Percentiles rank a stretch among this genome's conserved stretches.
Conservation (phyloP, 2,329 filamentous ascomycete genomes). For the Penicillium glabrum region DNA sequence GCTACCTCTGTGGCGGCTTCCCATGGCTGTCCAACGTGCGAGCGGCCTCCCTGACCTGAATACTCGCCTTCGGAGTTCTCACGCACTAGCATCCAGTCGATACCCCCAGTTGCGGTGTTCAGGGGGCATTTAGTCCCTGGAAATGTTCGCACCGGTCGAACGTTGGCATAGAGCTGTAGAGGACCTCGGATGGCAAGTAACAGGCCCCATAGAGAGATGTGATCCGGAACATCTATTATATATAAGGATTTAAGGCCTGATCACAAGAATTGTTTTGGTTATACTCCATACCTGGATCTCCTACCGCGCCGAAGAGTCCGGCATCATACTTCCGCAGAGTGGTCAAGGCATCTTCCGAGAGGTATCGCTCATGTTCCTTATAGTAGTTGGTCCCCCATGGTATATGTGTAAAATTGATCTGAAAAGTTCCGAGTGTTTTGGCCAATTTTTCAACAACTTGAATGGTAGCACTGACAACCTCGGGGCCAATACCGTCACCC, state of each 20-base stretch:
- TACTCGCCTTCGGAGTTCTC: conserved; percentile 60
- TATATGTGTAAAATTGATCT: conserved; percentile 53
- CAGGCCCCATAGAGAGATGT: conserved; percentile 58
- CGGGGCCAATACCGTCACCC: conserved; percentile 63
- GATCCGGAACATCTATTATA: conserved; percentile 52
- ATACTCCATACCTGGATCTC: conserved; percentile 49
- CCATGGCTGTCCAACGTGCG: conserved; percentile 52
- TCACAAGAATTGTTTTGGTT: background rate
- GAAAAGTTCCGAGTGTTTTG: conserved; percentile 44
- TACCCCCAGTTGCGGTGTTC: conserved; percentile 47
- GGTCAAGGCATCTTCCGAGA: conserved; percentile 52
- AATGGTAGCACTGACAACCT: conserved; percentile 60
- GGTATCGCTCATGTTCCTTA: conserved; percentile 53
- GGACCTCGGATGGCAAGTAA: conserved; percentile 57
- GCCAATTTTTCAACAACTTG: conserved; percentile 49
- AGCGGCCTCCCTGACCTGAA: conserved; percentile 55
- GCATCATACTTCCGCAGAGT: conserved; percentile 54
- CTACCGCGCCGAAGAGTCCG: conserved; percentile 61
- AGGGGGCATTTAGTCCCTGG: conserved; percentile 54
- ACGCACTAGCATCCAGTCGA: conserved; percentile 58
- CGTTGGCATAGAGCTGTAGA: conserved; percentile 59
- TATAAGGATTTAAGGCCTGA: background rate
- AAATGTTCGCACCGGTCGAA: conserved; percentile 52
- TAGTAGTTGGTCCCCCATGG: conserved; percentile 42
- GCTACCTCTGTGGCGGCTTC: conserved; percentile 55